Base-by-base conservation (phyloP, 164 flowering plant genomes). In the Magnolia changhungtana region DNA sequence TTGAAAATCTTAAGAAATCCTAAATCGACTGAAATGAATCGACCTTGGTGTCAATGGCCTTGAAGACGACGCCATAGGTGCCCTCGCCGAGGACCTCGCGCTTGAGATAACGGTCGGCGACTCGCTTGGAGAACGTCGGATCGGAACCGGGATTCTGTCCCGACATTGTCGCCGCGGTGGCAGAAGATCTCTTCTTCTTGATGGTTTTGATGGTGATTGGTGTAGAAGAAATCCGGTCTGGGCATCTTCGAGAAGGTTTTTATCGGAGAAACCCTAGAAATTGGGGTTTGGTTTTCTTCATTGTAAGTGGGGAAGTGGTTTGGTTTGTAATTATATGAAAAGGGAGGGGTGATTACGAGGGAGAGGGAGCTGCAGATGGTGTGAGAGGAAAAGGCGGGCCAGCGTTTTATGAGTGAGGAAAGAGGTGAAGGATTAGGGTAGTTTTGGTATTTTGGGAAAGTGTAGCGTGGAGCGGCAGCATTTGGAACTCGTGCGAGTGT, bases 31-130 rank as follows among this genome's bases (percentile, higher is more conserved):
- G 20, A 8, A 74, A 67, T 50, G 9, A 37, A 52, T 52, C 13
- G 51, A 90, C 98, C 93, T 91, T 82, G 11, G 94, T 91, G 74
- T 95, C 99, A 72, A 90, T 91, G 78, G 99, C 99, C 75, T 95
- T 94, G 93, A 80, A 92, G 63, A 95, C 98, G 21, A 93, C 95
- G 16, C 99, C 99, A 81, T 92, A 95, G 6, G 99, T 95, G 63
- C 98, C 99, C 80, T 93, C 97, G 8, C 99, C 98, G 37, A 95
- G 95, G 23, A 87, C 84, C 65, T 91, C 98, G 2, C 97, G 88
- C 79, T 95, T 95, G 76, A 95, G 80, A 79, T 95, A 95, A 19
- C 99, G 90, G 82, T 92, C 91, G 6, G 94, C 92, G 1, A 90
- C 92, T 8, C 13, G 61, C 84, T 95, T 92, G 2, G 87, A 72